These are phyloP conservation scores for Phlebiopsis gigantea DNA, from an alignment of 768 basidiomycete genomes.

Conservation along the genomic window DNA sequence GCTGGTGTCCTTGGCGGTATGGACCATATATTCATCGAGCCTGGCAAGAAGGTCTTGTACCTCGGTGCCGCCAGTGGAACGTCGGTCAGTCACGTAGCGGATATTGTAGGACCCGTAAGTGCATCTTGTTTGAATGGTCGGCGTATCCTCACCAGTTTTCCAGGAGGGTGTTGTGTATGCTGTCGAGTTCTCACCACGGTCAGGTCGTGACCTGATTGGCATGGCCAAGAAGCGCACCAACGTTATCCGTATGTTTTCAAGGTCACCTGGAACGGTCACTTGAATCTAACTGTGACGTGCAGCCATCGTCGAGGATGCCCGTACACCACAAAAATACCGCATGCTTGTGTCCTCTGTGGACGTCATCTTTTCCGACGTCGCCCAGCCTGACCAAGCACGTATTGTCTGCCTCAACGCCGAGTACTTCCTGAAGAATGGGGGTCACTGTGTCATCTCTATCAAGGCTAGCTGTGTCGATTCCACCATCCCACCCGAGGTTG, in stretches of 20 bases:
- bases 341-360: slow-evolving; percentile 96
- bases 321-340: slow-evolving; percentile 93
- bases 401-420: slow-evolving; percentile 92
- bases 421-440: slow-evolving; percentile 91
- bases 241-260: slow-evolving; percentile 76
- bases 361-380: slow-evolving; percentile 97
- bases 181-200: slow-evolving; percentile 95
- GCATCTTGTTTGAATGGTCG: slow-evolving; percentile 5
- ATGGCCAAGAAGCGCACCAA: slow-evolving; percentile 99
- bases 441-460: slow-evolving; percentile 93
- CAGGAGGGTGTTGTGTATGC: slow-evolving; percentile 97
- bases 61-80: slow-evolving; percentile 98
- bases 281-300: slow-evolving; percentile 5
- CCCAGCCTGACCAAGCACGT: slow-evolving; percentile 98
- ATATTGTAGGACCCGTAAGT: slow-evolving; percentile 93
- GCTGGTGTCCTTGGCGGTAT: slow-evolving; percentile 95
- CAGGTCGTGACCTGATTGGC: slow-evolving; percentile 95
- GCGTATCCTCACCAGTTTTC: slow-evolving; percentile 5
- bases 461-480: slow-evolving; percentile 99
- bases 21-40: slow-evolving; percentile 88
- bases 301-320: slow-evolving; percentile 98
- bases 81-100: slow-evolving; percentile 97
- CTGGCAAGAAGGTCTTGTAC: slow-evolving; percentile 95
- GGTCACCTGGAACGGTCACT: not conserved
- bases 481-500: slow-evolving; percentile 81